Percentiles rank a stretch among this genome's conserved stretches.
Evolutionary conservation across 768 basidiomycete species (phyloP).

Genomic region (Tulasnella sp.): DNA sequence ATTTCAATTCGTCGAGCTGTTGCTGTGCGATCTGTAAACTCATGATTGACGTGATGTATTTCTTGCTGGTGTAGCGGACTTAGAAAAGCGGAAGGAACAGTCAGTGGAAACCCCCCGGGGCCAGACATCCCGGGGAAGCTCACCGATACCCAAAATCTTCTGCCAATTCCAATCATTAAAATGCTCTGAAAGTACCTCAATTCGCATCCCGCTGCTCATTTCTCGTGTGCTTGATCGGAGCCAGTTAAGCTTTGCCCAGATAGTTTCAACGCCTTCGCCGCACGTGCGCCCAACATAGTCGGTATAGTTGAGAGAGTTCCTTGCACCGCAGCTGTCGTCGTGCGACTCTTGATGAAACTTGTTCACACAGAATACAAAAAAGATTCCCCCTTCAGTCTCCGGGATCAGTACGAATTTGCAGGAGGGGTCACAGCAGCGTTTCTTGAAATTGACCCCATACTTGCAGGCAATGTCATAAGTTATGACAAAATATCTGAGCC

Average conservation of each 20-base stretch:
- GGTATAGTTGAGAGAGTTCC: neutral
- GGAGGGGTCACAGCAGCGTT: neutral
- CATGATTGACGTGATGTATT: neutral
- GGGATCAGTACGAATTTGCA: neutral
- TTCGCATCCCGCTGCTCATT: neutral
- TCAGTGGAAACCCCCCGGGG: too few relatives aligned
- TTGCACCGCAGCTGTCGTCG: neutral
- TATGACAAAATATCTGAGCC: neutral
- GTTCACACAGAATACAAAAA: neutral
- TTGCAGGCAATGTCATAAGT: neutral
- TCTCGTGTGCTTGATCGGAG: neutral
- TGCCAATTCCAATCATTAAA: constrained; percentile 7
- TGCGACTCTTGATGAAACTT: neutral
- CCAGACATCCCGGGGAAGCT: too few relatives aligned
- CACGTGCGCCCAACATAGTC: neutral
- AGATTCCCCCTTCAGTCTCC: neutral
- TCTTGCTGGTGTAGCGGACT: neutral
- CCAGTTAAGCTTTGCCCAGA: neutral
- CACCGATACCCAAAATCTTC: neutral
- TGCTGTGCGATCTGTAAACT: neutral
- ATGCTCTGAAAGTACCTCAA: neutral
- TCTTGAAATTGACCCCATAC: neutral
- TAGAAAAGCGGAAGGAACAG: too few relatives aligned
- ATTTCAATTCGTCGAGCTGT: neutral
- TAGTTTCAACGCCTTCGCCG: neutral